Evolutionary conservation across 2,329 filamentous ascomycete genomes (phyloP), one percentile per base, ranked within the genome.

Genomic region (Trichoderma oligosporum): DNA sequence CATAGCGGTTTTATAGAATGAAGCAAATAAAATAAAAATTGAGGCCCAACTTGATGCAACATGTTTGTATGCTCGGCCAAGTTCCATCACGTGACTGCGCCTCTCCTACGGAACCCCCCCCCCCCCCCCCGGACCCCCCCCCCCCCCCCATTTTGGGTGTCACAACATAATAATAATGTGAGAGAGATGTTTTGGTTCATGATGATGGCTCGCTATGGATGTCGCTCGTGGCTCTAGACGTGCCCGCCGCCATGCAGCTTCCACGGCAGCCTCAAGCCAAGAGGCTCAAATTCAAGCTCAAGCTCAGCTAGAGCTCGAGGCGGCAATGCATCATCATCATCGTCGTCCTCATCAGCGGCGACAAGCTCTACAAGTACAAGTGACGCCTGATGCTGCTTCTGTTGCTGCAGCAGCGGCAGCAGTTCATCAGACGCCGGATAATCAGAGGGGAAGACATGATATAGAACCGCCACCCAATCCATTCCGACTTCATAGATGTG

Each of bases 401-500:
- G 25, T 54, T 20, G 51, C 51, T 29, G 39, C 45, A 14, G 51
- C 49, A 42, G 49, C 36, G 49, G 38, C 22, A 11, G 27, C 27
- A 31, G 41, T 31, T 64, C 59, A 68, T 61, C 49, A 51, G 35
- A 63, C 60, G 44, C 59, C 63, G 4, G 56, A 62, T 53, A 61
- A 70, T 38, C 65, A 67, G 33, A 61, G 62, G 20, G 62, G 64
- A 31, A 49, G 53, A 31, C 38, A 29, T 16, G 48, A 33, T 29
- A 36, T 35, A 29, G 57, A 35, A 7, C 53, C 57, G 39, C 70
- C 70, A 20, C 68, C 68, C 36, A 70, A 73, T 64, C 71, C 71
- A 0, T 73, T 73, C 59, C 70, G 71, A 16, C 62, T 73, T 2
- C 70, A 73, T 51, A 66, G 70, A 62, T 67, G 71, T 73, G 58